Evolutionary conservation across 805 yeast genomes (phyloP).

Genomic region (Starmerella gropengiesseri): DNA sequence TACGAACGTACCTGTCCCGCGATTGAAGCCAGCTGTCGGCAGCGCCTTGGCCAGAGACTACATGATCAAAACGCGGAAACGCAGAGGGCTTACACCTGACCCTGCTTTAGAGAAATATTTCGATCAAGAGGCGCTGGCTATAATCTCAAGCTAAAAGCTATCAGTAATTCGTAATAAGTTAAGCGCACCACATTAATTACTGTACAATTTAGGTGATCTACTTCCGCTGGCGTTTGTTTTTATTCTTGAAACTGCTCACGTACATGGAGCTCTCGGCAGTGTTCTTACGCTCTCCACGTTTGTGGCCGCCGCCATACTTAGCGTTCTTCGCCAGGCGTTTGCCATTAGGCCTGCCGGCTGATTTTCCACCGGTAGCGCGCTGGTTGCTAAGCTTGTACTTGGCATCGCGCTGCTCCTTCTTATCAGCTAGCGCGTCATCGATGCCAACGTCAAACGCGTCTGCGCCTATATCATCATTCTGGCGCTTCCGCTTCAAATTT

Average conservation of each 20-base stretch:
- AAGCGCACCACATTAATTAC: neutral
- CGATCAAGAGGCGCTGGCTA: conserved; percentile 30
- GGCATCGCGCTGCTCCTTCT: conserved; percentile 34
- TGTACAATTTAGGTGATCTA: neutral
- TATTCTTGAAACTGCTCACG: conserved; percentile 48
- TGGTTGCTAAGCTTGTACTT: conserved; percentile 37
- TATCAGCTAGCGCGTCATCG: conserved; percentile 72
- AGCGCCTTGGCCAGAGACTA: conserved; percentile 75
- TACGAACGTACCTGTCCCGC: conserved; percentile 47
- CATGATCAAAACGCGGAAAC: conserved; percentile 72
- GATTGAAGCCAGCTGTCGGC: conserved; percentile 63
- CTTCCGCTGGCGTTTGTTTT: conserved; percentile 27
- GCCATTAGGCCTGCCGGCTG: conserved; percentile 39
- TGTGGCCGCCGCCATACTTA: conserved; percentile 66
- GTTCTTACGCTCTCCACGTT: conserved; percentile 61
- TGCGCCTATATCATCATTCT: conserved; percentile 55
- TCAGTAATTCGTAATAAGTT: neutral
- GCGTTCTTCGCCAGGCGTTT: conserved; percentile 62
- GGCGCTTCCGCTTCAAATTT: conserved; percentile 80
- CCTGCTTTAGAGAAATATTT: conserved; percentile 57
- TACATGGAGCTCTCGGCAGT: conserved; percentile 64
- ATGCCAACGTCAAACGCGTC: conserved; percentile 84
- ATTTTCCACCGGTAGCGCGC: conserved; percentile 10
- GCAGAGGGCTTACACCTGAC: conserved; percentile 75
- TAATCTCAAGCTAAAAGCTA: neutral